Conservation (phyloP, 2,329 filamentous ascomycete genomes). For the Aspergillus udagawae region DNA sequence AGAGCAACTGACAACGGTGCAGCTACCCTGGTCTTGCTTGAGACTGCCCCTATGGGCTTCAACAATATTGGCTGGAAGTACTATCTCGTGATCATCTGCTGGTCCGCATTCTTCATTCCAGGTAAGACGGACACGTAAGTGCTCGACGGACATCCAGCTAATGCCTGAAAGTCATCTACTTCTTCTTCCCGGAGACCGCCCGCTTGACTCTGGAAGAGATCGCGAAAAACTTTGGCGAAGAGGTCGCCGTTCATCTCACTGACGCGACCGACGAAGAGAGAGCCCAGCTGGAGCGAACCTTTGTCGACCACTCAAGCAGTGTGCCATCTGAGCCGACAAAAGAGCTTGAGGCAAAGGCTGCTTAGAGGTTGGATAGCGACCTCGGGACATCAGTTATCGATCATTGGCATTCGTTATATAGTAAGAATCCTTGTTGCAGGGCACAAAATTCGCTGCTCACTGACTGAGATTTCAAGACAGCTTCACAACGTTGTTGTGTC, state of each 20-base stretch:
- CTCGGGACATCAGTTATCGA: neutral
- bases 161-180: constrained; percentile 36
- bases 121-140: constrained; percentile 12
- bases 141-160: neutral
- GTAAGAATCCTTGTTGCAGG: neutral
- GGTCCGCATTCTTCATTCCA: constrained; percentile 42
- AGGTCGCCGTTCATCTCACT: constrained; percentile 46
- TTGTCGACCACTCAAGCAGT: neutral
- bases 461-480: neutral
- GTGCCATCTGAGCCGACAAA: neutral
- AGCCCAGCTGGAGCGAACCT: constrained; percentile 12
- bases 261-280: constrained; percentile 42
- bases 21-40: constrained; percentile 47
- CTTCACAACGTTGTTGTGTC: neutral
- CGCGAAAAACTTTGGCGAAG: constrained; percentile 47
- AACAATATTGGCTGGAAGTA: constrained; percentile 48
- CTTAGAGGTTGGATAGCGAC: neutral
- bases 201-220: constrained; percentile 46
- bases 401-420: neutral
- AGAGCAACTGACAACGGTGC: neutral
- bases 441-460: neutral
- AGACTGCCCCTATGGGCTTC: constrained; percentile 45
- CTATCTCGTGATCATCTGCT: constrained; percentile 47
- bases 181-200: constrained; percentile 44
- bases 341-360: neutral